Evolutionary conservation across 129 eudicot species (phyloP).

Genomic region (Centrapalus pauciflorus): DNA sequence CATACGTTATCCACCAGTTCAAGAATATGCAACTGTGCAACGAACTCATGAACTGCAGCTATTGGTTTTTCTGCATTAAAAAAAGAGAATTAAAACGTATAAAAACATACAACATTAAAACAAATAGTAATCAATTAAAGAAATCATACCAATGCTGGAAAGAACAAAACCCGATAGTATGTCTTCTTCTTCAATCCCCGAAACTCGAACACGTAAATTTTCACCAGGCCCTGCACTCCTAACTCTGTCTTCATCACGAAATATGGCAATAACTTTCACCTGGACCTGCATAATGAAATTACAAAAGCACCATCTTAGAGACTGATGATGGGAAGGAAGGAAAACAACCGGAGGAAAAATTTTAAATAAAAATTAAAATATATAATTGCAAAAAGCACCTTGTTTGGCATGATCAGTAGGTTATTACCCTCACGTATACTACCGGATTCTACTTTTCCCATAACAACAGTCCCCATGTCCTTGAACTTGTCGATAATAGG

Average conservation of each 20-base stretch:
- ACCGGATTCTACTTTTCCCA: conserved; percentile 90
- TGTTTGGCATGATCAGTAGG: conserved; percentile 72
- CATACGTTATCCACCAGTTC: conserved; percentile 81
- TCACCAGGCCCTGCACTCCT: conserved; percentile 83
- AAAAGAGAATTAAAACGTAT: not conserved
- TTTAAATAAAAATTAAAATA: not conserved
- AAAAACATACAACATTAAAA: not conserved
- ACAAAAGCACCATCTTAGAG: not conserved
- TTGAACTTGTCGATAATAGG: conserved; percentile 82
- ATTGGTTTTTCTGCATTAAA: conserved; percentile 68
- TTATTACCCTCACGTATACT: conserved; percentile 68
- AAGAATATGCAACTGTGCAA: conserved; percentile 76
- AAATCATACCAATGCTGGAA: conserved; percentile 48
- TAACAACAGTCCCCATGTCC: conserved; percentile 82
- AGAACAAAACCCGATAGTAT: conserved; percentile 72
- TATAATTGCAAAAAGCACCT: conserved; percentile 2
- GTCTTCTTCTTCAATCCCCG: conserved; percentile 87
- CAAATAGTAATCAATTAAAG: no score
- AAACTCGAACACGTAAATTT: conserved; percentile 63
- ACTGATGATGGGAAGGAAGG: not conserved
- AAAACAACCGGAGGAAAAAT: not conserved
- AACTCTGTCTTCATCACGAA: conserved; percentile 63
- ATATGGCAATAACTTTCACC: conserved; percentile 70
- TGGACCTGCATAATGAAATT: conserved; percentile 40
- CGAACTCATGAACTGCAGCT: conserved; percentile 59